phyloP scores from a whole-genome alignment of 345 rosid genomes.

The Odontarrhena argentea region DNA sequence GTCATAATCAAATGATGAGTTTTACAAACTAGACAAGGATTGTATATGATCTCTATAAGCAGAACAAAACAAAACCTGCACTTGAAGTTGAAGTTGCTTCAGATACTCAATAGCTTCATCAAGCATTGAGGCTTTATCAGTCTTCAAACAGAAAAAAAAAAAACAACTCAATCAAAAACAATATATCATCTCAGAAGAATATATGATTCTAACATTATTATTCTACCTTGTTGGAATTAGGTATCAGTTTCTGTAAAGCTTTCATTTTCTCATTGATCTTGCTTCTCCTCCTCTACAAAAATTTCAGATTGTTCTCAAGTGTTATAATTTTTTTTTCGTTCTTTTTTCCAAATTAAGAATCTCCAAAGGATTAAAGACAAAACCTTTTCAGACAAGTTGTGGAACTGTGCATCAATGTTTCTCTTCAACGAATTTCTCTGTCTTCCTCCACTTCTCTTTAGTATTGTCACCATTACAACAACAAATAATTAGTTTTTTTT shows the following conservation, averaged over 20 bases:
- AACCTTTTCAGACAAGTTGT: slow-evolving; percentile 85
- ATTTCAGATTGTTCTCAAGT: background rate
- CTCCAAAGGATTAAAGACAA: background rate
- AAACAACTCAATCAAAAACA: background rate
- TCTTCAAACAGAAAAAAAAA: slow-evolving; percentile 41
- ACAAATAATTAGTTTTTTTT: background rate
- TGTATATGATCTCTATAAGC: background rate
- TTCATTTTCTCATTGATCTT: slow-evolving; percentile 85
- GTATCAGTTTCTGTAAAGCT: slow-evolving; percentile 74
- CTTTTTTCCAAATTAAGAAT: background rate
- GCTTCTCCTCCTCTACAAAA: slow-evolving; percentile 68
- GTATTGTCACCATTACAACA: slow-evolving; percentile 2
- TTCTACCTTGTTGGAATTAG: slow-evolving; percentile 75
- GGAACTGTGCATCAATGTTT: slow-evolving; percentile 72
- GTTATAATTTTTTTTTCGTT: background rate
- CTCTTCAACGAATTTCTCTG: slow-evolving; percentile 59
- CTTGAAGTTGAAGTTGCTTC: slow-evolving; percentile 87
- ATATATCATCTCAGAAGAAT: too few relatives aligned
- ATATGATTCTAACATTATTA: background rate
- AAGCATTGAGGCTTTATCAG: slow-evolving; percentile 89
- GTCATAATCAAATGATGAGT: slow-evolving; percentile 1
- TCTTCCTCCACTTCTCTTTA: slow-evolving; percentile 37
- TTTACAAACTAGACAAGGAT: background rate
- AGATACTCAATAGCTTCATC: slow-evolving; percentile 82
- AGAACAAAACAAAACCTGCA: slow-evolving; percentile 49